Evolutionary conservation across 2,329 filamentous ascomycete genomes (phyloP), one percentile per base, ranked within the genome.

Genomic region (Elsinoe batatas): DNA sequence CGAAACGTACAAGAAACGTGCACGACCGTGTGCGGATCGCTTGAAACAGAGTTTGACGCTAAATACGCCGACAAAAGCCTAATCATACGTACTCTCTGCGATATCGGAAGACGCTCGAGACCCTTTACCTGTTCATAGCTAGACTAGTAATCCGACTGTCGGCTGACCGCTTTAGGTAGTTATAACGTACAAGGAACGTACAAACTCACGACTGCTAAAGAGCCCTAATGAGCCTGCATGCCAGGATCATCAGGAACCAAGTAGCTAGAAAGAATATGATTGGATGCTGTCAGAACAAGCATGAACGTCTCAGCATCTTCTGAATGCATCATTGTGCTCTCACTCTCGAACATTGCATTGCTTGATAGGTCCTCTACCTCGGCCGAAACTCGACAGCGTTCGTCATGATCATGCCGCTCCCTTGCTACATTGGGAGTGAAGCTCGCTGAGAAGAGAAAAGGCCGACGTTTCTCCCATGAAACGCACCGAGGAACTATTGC

Each of bases 401-500:
- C 44, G 44, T 33, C 44, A 33, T 49, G 22, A 49, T 49, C 44
- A 49, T 49, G 20, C 44, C 44, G 32, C 33, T 13, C 33, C 17
- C 5, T 15, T 33, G 26, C 44, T 49, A n/a, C 15, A 35, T 49
- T 35, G n/a, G 44, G 32, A 49, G 44, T 15, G 11, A 30, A 33
- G 22, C 44, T 51, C 47, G 47, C 47, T 38, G 35, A 38, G 32
- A 51, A 51, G 47, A 51, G 32, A 26, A 51, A 38, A 38, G 47
- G 26, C 35, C 47, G 32, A 51, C 32, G 47, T 51, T 38, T 51
- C 47, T 36, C 44, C 44, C 44, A 35, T 44, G 44, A 49, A 49
- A 49, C 44, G 44, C 44, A 49, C 44, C 44, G 35, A 33, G 44
- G 44, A 35, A 49, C 26, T 18, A 26, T 51, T 18, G 47, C 32